Base-by-base conservation (phyloP, 2,329 filamentous ascomycete species). In the Talaromyces sp. region DNA sequence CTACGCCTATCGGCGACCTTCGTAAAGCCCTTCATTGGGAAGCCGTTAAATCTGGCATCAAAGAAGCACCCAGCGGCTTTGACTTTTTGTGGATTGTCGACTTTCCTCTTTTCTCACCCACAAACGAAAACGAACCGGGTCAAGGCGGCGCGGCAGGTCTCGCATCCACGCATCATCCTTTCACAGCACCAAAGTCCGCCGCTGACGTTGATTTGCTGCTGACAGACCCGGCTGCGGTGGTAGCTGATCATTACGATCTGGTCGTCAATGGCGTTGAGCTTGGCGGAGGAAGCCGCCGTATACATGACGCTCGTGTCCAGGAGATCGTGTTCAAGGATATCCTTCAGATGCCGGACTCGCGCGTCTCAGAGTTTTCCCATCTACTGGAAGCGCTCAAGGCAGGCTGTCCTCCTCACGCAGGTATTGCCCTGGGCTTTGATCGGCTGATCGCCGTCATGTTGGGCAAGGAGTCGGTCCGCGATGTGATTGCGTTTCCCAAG, bases 401-500 rank as follows among this genome's bases (percentile, higher is more conserved):
- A 0, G 96, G 94, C 0, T 98, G 95, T 78, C 95, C 95, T 12
- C 96, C 95, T 0, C 95, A 99, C 72, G 93, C 95, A 0, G 95
- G 95, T 0, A 89, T 99, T 65, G 95, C 95, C 0, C 79, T 99
- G 16, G 95, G 95, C 0, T 96, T 97, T 73, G 95, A 99, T 74
- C 83, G 95, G 4, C 76, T 99, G 56, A 83, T 95, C 44, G 89
- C 94, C 0, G 80, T 96, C 0, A 85, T 99, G 81, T 85, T 89
- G 27, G 89, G 88, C 1, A 88, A 85, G 34, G 83, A 89, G 10
- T 92, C 89, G 1, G 89, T 99, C 3, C 82, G 91, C 63, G 94
- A 99, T 78, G 94, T 99, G 1, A 97, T 99, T 75, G 93, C 93
- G 0, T 99, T 99, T 71, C 96, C 95, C 0, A 99, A 99, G 81